These are phyloP conservation scores for Ganoderma multipileum DNA, from an alignment of 1,284 basidiomycete species.

Conservation along the genomic window DNA sequence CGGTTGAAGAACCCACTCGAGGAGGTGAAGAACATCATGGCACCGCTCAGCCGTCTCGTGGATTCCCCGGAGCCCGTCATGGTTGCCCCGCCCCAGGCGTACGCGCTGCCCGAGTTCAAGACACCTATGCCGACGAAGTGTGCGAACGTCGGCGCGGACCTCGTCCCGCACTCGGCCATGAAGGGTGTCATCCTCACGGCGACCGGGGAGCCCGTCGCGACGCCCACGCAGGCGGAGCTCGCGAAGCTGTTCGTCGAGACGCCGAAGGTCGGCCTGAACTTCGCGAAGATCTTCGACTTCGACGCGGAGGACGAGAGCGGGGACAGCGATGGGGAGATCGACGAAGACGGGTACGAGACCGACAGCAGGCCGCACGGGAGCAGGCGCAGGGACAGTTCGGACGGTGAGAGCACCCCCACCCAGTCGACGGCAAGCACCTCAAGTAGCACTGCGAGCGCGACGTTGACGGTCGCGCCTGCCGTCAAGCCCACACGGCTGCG, in stretches of 20 bases:
- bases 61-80: constrained; percentile 37
- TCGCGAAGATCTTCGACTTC: constrained; percentile 77
- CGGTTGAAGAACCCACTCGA: constrained; percentile 70
- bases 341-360: constrained; percentile 38
- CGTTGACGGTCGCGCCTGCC: constrained; percentile 15
- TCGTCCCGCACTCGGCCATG: constrained; percentile 69
- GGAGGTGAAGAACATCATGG: constrained; percentile 74
- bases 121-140: constrained; percentile 46
- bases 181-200: constrained; percentile 80
- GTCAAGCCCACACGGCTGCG: constrained; percentile 39
- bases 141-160: constrained; percentile 30
- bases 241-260: constrained; percentile 68
- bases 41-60: constrained; percentile 54
- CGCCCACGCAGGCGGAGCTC: constrained; percentile 69
- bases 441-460: neutral
- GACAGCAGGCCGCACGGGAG: constrained; percentile 29
- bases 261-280: constrained; percentile 72
- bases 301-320: constrained; percentile 45
- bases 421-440: constrained; percentile 21
- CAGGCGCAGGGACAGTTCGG: constrained; percentile 21
- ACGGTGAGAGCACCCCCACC: constrained; percentile 35
- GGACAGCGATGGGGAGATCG: constrained; percentile 31
- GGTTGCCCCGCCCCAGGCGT: constrained; percentile 30
- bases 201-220: constrained; percentile 73
- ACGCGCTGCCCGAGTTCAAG: constrained; percentile 44